phyloP scores from a whole-genome alignment of 2,329 filamentous ascomycete species.

The Beauveria rudraprayagi region DNA sequence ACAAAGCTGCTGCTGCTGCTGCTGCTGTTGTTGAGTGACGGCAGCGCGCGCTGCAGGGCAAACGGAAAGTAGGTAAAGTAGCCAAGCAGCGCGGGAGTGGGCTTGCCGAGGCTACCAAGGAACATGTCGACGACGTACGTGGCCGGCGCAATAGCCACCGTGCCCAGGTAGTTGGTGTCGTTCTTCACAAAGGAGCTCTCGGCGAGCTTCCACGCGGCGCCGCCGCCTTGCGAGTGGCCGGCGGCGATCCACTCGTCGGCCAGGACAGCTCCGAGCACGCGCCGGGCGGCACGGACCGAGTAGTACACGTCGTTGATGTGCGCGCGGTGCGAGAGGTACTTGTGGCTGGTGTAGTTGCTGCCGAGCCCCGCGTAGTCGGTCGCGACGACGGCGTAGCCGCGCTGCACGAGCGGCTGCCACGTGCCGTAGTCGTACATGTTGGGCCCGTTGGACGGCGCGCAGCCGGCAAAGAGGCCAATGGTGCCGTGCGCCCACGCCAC shows the following conservation, averaged over 20 bases:
- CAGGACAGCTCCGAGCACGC: constrained; percentile 4
- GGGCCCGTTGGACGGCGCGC: constrained; percentile 14
- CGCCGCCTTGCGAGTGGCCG: constrained; percentile 17
- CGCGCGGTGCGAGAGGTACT: constrained; percentile 13
- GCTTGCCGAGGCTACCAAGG: background rate
- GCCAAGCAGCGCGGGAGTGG: background rate
- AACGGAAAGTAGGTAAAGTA: constrained; percentile 7
- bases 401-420: constrained; percentile 11
- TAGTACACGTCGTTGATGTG: constrained; percentile 12
- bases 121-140: constrained; percentile 14
- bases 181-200: constrained; percentile 10
- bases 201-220: constrained; percentile 16
- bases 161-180: constrained; percentile 10
- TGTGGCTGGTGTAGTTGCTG: constrained; percentile 16
- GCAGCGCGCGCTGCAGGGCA: background rate
- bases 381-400: constrained; percentile 16
- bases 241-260: constrained; percentile 12
- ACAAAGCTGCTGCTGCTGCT: background rate
- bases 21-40: background rate
- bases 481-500: constrained; percentile 16
- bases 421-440: constrained; percentile 13
- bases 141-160: constrained; percentile 13
- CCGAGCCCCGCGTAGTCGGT: constrained; percentile 18
- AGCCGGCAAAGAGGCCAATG: constrained; percentile 12
- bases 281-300: constrained; percentile 6